Base-by-base conservation (phyloP, 164 flowering plant species). In the Saururus chinensis region DNA sequence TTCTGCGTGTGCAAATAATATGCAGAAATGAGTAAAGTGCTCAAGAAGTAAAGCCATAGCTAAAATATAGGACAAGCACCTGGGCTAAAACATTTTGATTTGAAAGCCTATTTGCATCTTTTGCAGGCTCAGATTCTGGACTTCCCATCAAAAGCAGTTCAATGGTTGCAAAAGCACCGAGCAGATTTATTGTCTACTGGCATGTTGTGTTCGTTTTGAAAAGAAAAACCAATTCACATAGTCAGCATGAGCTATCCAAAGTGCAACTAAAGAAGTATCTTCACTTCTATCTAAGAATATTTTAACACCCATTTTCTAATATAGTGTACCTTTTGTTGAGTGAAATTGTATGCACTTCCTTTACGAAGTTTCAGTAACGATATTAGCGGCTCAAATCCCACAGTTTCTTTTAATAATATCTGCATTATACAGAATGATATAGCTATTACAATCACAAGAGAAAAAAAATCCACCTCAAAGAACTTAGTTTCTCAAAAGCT, bases 101-200 rank as follows among this genome's bases (percentile, higher is more conserved):
- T 57, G 88, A 76, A 67, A 75, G 24, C 64, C 72, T 79, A 63
- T 87, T 77, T n/a, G 77, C 56, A 71, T 83, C 95, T 71, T 75
- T 90, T 53, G 70, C 86, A 64, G 84, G 78, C 61, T 85, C 89
- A 70, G 66, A 57, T 59, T 84, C 89, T 52, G 74, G 65, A 64
- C 77, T 82, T 68, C 88, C 91, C 75, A 55, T 67, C 40, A 85
- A 70, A 52, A 93, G 77, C 78, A 88, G 75, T 60, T 74, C 78
- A 56, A 93, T 73, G 60, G 96, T 88, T 71, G 86, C 91, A 59
- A 93, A 78, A 9, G 80, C 88, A 67, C 95, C 77, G 80, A 93
- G 89, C 68, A 93, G 78, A 81, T 88, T 93, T 63, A 86, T 75
- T 63, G 97, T 91, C 99, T 93, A 90, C 93, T 81, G 85, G 84